Evolutionary conservation across 768 basidiomycete genomes (phyloP).

Genomic region (Leucocoprinus birnbaumii): DNA sequence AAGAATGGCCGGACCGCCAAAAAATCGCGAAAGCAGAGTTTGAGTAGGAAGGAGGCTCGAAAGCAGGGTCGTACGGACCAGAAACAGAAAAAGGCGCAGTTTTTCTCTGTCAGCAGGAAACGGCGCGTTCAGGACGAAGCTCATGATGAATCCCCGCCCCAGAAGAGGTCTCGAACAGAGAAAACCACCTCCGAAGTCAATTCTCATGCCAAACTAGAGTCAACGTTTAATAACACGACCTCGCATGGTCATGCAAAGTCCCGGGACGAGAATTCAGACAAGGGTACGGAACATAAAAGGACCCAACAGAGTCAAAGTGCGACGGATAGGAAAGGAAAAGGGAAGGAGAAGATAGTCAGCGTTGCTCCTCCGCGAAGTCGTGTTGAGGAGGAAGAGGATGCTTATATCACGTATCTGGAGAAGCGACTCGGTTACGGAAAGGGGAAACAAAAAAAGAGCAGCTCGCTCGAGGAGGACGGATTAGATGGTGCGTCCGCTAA

Average conservation of each 20-base stretch:
- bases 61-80: slow-evolving; percentile 57
- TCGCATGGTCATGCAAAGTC: neutral
- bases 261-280: slow-evolving; percentile 1
- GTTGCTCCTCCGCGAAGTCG: slow-evolving; percentile 8
- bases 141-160: slow-evolving; percentile 36
- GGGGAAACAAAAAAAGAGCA: slow-evolving; percentile 38
- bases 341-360: neutral
- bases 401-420: slow-evolving; percentile 84
- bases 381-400: slow-evolving; percentile 67
- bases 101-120: slow-evolving; percentile 41
- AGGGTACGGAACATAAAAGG: neutral
- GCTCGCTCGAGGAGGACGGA: slow-evolving; percentile 67
- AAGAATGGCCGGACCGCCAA: neutral
- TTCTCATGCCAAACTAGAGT: neutral
- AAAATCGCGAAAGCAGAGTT: neutral
- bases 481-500: slow-evolving; percentile 63
- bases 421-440: slow-evolving; percentile 61
- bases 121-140: slow-evolving; percentile 40
- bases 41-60: slow-evolving; percentile 58
- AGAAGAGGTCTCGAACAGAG: slow-evolving; percentile 43
- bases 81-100: slow-evolving; percentile 63
- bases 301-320: neutral
- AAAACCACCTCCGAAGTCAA: neutral
- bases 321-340: slow-evolving; percentile 2
- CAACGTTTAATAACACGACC: too few species aligned